Percentiles rank a stretch among this genome's conserved stretches.
Evolutionary conservation across 2,329 filamentous ascomycete species (phyloP).

Genomic region (Chalaropsis thielavioides): DNA sequence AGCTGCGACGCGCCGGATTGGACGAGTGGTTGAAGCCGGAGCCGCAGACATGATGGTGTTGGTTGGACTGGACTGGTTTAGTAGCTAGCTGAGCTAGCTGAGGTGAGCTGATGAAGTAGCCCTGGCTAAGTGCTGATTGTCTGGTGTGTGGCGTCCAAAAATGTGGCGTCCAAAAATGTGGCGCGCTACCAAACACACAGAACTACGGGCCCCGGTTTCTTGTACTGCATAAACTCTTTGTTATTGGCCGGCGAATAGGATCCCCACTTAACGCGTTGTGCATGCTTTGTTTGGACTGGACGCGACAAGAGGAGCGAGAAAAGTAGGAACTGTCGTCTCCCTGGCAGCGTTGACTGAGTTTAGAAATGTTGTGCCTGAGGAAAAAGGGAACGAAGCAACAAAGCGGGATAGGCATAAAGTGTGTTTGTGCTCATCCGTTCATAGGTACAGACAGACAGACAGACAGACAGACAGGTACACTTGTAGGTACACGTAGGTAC

Average conservation of each 20-base stretch:
- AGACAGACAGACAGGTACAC: neutral
- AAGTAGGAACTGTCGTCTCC: neutral
- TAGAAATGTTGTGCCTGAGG: neutral
- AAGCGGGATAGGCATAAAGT: neutral
- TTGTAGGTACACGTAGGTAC: too few species aligned
- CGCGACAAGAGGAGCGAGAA: neutral
- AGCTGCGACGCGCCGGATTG: slow-evolving; percentile 40
- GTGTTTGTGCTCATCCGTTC: neutral
- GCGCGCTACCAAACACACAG: too few species aligned
- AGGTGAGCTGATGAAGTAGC: too few species aligned
- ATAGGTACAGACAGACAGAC: neutral
- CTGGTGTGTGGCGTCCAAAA: neutral
- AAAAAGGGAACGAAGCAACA: neutral
- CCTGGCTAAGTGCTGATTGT: neutral
- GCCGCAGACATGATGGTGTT: slow-evolving; percentile 16
- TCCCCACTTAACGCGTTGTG: neutral
- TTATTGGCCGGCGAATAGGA: neutral
- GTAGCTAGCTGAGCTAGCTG: neutral
- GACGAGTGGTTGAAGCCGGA: slow-evolving; percentile 26
- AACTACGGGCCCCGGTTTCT: too few species aligned
- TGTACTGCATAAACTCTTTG: too few species aligned
- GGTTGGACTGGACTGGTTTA: neutral
- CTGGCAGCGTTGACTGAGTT: neutral
- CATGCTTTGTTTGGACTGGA: neutral
- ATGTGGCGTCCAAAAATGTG: too few species aligned